Base-by-base conservation (phyloP, 306 rosid species). In the Psophocarpus tetragonolobus region DNA sequence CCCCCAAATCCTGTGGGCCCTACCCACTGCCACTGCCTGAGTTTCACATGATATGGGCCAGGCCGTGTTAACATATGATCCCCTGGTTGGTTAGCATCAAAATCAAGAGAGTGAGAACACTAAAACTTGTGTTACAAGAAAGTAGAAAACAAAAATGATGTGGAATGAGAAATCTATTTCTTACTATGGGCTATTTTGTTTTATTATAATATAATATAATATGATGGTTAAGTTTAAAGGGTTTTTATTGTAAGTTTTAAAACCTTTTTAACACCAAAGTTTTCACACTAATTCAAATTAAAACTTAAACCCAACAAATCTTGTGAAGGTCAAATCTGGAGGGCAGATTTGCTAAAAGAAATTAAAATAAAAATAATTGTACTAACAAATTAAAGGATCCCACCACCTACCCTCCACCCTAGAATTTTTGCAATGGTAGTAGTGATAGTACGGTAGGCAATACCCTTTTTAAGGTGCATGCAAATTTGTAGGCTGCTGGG, bases 41-140 rank as follows among this genome's bases (percentile, higher is more conserved):
- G 68, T 67, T 80, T 77, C 87, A 88, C 87, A 73, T 88, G 87
- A 67, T 44, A 58, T 44, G 66, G 87, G 65, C 64, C 85, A 73
- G 8, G 11, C 18, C 24, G 29, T 66, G 60, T 50, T 66, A 29
- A 20, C 17, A 36, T 8, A 21, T 53, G 60, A 53, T 53, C 5
- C 17, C 17, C 15, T 15, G 3, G 3, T 57, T 24, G 64, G 18
- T 27, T 58, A 58, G 8, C 45, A 3, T 33, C 8, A 35, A 35
- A n/a, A 63, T 35, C 29, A 62, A 1, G 12, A 32, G 29, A 41
- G 39, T 13, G 23, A 51, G 23, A 51, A n/a, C 6, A 8, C 30
- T 53, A 45, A 14, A 17, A 48, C 56, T 50, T 50, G 21, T 50
- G 13, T 47, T 47, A n/a, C 21, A 56, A 23, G 17, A 11, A 54